A percentile compares a stretch with the other conserved stretches of the same genome.
phyloP scores from a whole-genome alignment of 164 flowering plant species.

The Macadamia tetraphylla region DNA sequence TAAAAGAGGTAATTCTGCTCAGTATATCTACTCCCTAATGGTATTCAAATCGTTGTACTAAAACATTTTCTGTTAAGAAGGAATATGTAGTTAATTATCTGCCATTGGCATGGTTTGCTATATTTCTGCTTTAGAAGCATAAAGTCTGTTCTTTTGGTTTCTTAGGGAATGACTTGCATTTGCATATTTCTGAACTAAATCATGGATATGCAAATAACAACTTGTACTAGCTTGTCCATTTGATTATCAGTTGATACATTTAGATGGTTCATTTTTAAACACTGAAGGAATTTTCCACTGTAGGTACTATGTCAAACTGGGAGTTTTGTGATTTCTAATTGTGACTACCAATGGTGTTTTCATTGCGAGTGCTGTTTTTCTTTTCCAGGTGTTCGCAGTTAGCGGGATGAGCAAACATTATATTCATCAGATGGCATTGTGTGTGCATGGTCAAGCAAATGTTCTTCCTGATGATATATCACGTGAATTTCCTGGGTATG shows the following conservation, averaged over 20 bases:
- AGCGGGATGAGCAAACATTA: constrained; percentile 45
- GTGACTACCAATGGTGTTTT: too few relatives aligned
- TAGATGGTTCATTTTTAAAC: not conserved
- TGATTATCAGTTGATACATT: not conserved
- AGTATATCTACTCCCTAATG: not conserved
- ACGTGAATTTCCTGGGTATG: constrained; percentile 67
- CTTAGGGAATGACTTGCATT: not conserved
- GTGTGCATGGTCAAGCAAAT: constrained; percentile 44
- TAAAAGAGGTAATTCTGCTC: constrained; percentile 58
- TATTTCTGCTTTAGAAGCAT: not conserved
- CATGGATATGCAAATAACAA: not conserved
- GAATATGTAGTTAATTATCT: not conserved
- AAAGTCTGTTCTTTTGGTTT: not conserved
- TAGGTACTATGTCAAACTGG: not conserved
- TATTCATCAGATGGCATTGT: constrained; percentile 65
- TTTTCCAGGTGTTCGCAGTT: constrained; percentile 52
- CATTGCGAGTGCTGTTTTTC: too few relatives aligned
- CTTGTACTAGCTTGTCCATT: not conserved
- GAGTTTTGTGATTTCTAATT: too few relatives aligned
- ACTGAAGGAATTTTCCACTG: not conserved
- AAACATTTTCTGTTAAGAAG: not conserved
- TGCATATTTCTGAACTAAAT: not conserved
- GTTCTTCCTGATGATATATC: constrained; percentile 61
- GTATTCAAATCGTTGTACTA: not conserved
- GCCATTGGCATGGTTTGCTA: not conserved